Evolutionary conservation across 192 early-diverging fungal species (phyloP).

Genomic region (Podila clonocystis): DNA sequence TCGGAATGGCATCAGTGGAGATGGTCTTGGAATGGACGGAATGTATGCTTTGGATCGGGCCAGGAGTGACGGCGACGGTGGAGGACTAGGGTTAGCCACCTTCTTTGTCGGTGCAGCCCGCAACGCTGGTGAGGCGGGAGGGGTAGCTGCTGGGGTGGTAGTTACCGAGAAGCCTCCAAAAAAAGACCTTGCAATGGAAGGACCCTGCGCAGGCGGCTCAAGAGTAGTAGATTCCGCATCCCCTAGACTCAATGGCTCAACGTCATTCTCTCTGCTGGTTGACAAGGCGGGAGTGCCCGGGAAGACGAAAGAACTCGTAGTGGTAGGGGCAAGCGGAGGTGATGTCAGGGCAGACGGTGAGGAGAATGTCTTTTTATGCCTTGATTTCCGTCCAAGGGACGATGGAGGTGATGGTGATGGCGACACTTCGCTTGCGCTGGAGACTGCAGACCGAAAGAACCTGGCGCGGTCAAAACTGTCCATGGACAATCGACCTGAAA

Average conservation of each 20-base stretch:
- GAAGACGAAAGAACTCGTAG: background rate
- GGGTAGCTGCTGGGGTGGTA: slow-evolving; percentile 26
- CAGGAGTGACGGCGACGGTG: slow-evolving; percentile 40
- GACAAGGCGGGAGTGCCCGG: background rate
- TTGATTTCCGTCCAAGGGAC: slow-evolving; percentile 1
- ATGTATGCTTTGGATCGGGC: slow-evolving; percentile 25
- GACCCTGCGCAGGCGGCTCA: background rate
- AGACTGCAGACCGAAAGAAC: slow-evolving; percentile 4
- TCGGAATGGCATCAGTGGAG: slow-evolving; percentile 36
- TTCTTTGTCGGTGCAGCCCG: slow-evolving; percentile 10
- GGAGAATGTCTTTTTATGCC: slow-evolving; percentile 43
- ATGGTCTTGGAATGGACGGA: slow-evolving; percentile 38
- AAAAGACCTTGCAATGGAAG: slow-evolving; percentile 4
- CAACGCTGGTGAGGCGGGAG: slow-evolving; percentile 37
- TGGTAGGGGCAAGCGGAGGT: slow-evolving; percentile 20
- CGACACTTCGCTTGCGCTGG: background rate
- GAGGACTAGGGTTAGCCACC: slow-evolving; percentile 15
- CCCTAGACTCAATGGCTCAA: slow-evolving; percentile 25
- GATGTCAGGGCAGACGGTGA: slow-evolving; percentile 25
- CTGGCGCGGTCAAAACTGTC: slow-evolving; percentile 34
- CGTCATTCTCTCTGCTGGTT: slow-evolving; percentile 18
- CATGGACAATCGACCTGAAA: slow-evolving; percentile 24
- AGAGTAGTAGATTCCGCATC: background rate
- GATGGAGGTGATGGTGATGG: slow-evolving; percentile 2
- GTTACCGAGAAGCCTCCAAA: slow-evolving; percentile 20